phyloP scores from a whole-genome alignment of 2,329 filamentous ascomycete genomes.

The Talaromyces rugulosus region DNA sequence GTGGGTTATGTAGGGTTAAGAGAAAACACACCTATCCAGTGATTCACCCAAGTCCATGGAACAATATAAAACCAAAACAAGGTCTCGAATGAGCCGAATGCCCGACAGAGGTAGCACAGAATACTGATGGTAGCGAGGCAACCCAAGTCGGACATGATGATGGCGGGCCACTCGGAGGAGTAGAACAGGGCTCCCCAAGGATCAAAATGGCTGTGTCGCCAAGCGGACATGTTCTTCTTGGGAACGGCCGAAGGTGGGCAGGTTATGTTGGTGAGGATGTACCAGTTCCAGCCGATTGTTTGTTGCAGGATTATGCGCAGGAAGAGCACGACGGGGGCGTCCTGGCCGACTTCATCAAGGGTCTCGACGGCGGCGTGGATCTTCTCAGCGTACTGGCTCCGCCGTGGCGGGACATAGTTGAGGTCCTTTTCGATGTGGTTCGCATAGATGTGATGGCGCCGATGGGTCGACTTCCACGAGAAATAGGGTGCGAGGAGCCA shows the following conservation, averaged over 20 bases:
- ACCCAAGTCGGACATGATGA: not conserved
- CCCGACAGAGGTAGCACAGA: not conserved
- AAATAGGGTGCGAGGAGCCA: slow-evolving; percentile 65
- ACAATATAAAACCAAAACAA: slow-evolving; percentile 2
- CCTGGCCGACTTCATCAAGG: not conserved
- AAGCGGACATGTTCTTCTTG: not conserved
- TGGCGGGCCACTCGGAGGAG: not conserved
- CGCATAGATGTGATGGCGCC: slow-evolving; percentile 63
- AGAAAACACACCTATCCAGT: slow-evolving; percentile 1
- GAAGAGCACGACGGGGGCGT: not conserved
- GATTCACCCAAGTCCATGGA: not conserved
- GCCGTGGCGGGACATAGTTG: slow-evolving; percentile 48
- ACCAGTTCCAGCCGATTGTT: not conserved
- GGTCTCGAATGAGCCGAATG: not conserved
- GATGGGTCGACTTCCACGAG: slow-evolving; percentile 67
- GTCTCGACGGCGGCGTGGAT: not conserved
- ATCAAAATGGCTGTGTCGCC: not conserved
- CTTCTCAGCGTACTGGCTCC: not conserved
- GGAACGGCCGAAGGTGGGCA: not conserved
- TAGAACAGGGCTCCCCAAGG: not conserved
- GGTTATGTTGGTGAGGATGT: not conserved
- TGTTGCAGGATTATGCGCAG: not conserved
- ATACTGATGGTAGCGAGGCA: not conserved
- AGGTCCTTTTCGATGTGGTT: slow-evolving; percentile 65
- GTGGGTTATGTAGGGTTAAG: not conserved